Percentiles rank a stretch among this genome's conserved stretches.
Conservation (phyloP, 2,329 filamentous ascomycete species). For the Kalaharituber pfeilii region DNA sequence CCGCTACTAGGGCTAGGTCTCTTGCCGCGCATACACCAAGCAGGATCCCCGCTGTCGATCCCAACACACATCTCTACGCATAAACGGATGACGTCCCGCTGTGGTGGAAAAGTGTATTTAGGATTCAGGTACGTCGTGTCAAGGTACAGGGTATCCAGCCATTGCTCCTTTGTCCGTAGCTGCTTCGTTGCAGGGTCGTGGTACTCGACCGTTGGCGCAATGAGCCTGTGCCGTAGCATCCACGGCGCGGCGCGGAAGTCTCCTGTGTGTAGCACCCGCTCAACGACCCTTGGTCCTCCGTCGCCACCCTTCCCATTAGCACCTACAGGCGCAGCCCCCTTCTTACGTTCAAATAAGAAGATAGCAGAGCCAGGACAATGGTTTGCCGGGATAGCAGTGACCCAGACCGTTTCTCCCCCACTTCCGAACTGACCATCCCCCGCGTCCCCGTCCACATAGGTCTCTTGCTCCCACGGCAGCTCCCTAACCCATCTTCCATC, state of each 20-base stretch:
- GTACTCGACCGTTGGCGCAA: slow-evolving; percentile 39
- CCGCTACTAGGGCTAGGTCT: slow-evolving; percentile 24
- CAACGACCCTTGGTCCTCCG: slow-evolving; percentile 35
- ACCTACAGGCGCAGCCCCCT: slow-evolving; percentile 20
- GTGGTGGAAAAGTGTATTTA: slow-evolving; percentile 81
- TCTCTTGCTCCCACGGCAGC: slow-evolving; percentile 65
- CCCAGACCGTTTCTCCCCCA: slow-evolving; percentile 55
- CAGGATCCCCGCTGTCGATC: slow-evolving; percentile 35
- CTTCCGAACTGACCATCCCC: background rate
- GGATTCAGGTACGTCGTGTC: slow-evolving; percentile 96
- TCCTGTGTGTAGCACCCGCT: slow-evolving; percentile 82
- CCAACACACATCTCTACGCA: slow-evolving; percentile 75
- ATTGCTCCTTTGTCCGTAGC: slow-evolving; percentile 47
- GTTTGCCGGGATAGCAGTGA: slow-evolving; percentile 92
- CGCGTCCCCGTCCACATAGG: slow-evolving; percentile 49
- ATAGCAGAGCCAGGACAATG: slow-evolving; percentile 91
- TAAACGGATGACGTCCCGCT: slow-evolving; percentile 69
- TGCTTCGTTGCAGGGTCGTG: slow-evolving; percentile 31
- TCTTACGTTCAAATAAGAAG: slow-evolving; percentile 73
- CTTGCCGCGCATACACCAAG: slow-evolving; percentile 36
- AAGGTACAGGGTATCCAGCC: slow-evolving; percentile 87
- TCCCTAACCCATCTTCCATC: slow-evolving; percentile 70
- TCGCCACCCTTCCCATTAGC: slow-evolving; percentile 34
- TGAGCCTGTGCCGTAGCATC: slow-evolving; percentile 52
- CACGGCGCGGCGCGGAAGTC: slow-evolving; percentile 71